phyloP scores from a whole-genome alignment of 148 eudicot genomes.

The Camellia sinensis region DNA sequence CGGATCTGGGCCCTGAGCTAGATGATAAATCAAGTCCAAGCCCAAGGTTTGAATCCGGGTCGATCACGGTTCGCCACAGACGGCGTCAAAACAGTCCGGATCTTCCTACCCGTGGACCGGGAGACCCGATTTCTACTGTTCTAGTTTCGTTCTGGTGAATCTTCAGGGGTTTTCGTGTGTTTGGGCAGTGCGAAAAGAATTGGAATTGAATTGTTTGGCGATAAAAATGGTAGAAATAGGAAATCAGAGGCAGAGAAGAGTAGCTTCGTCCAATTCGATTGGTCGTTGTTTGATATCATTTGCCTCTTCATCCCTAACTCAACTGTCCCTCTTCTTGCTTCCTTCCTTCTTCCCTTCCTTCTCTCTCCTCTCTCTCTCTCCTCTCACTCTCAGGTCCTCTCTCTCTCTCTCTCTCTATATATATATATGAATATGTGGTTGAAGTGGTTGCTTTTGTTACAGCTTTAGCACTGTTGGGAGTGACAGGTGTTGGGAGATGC shows the following conservation, averaged over 20 bases:
- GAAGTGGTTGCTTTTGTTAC: constrained; percentile 7
- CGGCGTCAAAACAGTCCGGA: no score
- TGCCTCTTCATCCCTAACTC: constrained; percentile 29
- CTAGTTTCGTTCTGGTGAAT: no score
- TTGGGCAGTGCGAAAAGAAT: no score
- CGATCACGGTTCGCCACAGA: no score
- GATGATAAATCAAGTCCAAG: no score
- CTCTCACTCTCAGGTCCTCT: constrained; percentile 49
- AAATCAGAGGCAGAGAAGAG: constrained; percentile 10
- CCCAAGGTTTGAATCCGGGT: no score
- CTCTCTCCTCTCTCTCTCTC: constrained; percentile 39
- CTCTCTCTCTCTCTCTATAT: neutral
- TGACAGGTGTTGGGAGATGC: constrained; percentile 33
- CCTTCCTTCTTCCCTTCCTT: constrained; percentile 16
- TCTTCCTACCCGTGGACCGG: no score
- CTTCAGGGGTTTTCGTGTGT: no score
- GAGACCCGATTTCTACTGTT: no score
- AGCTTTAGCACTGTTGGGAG: constrained; percentile 35
- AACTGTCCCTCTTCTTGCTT: constrained; percentile 18
- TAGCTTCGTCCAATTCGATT: constrained; percentile 19
- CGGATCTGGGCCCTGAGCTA: no score
- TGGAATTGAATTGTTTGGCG: no score
- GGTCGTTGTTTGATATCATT: constrained; percentile 30
- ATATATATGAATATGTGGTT: neutral
- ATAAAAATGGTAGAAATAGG: neutral